These are phyloP conservation scores for Rubia peregrina DNA, from an alignment of 305 asterid species.

Conservation along the genomic window DNA sequence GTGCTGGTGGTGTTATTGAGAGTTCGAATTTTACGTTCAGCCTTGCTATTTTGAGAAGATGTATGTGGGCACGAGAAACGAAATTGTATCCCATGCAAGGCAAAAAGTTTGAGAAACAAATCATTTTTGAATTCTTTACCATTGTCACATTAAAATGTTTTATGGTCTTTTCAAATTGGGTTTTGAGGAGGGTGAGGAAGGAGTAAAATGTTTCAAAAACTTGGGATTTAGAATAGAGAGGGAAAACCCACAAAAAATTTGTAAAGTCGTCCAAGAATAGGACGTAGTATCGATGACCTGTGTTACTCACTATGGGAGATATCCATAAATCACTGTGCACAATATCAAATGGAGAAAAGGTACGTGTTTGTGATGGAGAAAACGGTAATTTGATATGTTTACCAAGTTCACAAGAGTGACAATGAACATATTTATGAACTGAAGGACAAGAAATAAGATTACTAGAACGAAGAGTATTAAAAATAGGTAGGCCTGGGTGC, in stretches of 20 bases:
- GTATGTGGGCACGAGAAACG: background rate
- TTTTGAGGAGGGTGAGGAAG: background rate
- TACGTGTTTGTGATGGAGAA: no score
- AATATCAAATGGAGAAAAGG: no score
- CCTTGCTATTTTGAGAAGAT: background rate
- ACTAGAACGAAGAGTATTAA: background rate
- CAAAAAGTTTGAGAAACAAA: background rate
- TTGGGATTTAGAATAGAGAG: background rate
- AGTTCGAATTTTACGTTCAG: background rate
- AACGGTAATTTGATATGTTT: no score
- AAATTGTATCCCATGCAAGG: background rate
- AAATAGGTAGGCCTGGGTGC: background rate
- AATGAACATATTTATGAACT: background rate
- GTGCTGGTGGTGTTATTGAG: background rate
- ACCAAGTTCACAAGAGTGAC: no score
- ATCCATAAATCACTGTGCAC: no score
- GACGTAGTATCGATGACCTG: background rate
- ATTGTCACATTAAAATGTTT: constrained; percentile 8
- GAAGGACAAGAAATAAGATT: background rate
- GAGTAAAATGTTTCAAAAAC: background rate
- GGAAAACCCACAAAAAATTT: constrained; percentile 7
- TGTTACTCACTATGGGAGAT: background rate
- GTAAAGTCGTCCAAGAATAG: constrained; percentile 8
- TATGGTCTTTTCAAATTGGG: background rate
- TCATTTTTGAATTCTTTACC: no score